phyloP scores from a whole-genome alignment of 306 rosid species.

The Prunus salicina region DNA sequence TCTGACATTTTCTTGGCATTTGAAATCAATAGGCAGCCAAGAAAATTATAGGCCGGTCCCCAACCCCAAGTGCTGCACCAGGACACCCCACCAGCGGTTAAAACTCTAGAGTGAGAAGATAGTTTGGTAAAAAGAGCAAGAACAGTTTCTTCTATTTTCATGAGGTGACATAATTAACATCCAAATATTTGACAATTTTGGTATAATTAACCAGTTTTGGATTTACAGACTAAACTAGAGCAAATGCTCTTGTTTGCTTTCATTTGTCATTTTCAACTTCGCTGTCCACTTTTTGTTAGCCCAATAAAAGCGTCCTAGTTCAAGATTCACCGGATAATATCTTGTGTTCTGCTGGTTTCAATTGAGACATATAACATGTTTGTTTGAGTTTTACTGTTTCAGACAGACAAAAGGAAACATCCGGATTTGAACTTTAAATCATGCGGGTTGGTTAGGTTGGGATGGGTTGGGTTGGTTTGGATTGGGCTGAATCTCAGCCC shows the following conservation, averaged over 20 bases:
- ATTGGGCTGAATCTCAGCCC: too few relatives aligned
- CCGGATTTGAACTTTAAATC: not conserved
- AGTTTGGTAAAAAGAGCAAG: not conserved
- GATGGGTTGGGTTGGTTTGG: not conserved
- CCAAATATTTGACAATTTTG: not conserved
- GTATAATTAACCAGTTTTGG: not conserved
- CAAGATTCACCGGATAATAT: not conserved
- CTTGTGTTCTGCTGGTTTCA: not conserved
- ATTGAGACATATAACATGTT: not conserved
- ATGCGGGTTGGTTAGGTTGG: not conserved
- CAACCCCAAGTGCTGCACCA: slow-evolving; percentile 18
- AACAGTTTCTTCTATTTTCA: not conserved
- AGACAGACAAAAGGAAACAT: not conserved
- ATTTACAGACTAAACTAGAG: not conserved
- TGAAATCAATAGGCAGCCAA: slow-evolving; percentile 21
- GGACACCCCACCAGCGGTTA: slow-evolving; percentile 31
- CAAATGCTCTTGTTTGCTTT: not conserved
- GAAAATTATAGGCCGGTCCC: slow-evolving; percentile 32
- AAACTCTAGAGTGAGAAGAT: not conserved
- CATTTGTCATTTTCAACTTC: slow-evolving; percentile 24
- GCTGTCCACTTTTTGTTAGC: not conserved
- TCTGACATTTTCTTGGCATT: slow-evolving; percentile 22
- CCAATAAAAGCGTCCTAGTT: not conserved
- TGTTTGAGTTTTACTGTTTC: not conserved
- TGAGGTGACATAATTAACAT: not conserved